phyloP scores from a whole-genome alignment of 1,284 basidiomycete species.

The Ganoderma leucocontextum region DNA sequence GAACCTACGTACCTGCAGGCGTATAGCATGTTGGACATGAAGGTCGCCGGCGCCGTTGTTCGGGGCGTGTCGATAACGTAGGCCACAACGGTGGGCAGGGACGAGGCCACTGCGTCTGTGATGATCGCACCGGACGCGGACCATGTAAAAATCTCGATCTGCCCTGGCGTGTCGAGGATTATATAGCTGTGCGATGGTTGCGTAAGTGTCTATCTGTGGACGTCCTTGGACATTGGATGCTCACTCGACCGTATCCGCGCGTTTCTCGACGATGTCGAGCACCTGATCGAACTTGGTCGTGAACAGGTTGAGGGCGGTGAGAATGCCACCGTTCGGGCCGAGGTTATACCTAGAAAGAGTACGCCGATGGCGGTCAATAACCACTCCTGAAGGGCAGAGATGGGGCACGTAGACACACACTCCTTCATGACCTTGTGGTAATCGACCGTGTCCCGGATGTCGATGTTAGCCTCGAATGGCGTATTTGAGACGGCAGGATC shows the following conservation, averaged over 20 bases:
- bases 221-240: slow-evolving; percentile 37
- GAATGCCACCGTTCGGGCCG: slow-evolving; percentile 97
- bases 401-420: slow-evolving; percentile 60
- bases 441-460: slow-evolving; percentile 97
- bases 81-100: slow-evolving; percentile 93
- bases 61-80: slow-evolving; percentile 98
- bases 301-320: slow-evolving; percentile 97
- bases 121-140: slow-evolving; percentile 98
- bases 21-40: slow-evolving; percentile 99
- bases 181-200: slow-evolving; percentile 72
- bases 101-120: slow-evolving; percentile 95
- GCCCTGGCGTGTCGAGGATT: slow-evolving; percentile 96
- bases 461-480: slow-evolving; percentile 96
- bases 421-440: slow-evolving; percentile 99
- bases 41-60: slow-evolving; percentile 94
- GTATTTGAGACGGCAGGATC: slow-evolving; percentile 94
- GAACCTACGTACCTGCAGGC: slow-evolving; percentile 83
- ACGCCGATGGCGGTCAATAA: slow-evolving; percentile 15
- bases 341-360: slow-evolving; percentile 84
- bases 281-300: slow-evolving; percentile 99
- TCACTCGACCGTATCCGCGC: slow-evolving; percentile 88
- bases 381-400: slow-evolving; percentile 12
- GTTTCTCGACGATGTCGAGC: slow-evolving; percentile 89
- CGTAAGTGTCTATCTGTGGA: slow-evolving; percentile 3
- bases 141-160: slow-evolving; percentile 99